Evolutionary conservation across 768 basidiomycete genomes (phyloP).

Genomic region (Naganishia kalamii): DNA sequence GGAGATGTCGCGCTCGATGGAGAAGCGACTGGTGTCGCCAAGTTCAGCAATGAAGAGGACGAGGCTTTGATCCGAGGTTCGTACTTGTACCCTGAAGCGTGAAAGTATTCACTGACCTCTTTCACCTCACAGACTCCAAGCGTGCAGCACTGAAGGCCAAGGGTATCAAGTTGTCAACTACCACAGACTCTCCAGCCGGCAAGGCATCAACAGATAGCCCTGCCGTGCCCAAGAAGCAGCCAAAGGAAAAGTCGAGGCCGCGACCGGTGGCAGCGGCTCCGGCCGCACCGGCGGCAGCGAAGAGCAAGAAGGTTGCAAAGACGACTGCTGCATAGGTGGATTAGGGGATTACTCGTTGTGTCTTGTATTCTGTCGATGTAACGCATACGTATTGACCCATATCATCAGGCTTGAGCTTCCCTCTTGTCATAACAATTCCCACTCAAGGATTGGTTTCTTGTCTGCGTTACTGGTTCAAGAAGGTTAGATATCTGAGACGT

Average conservation of each 20-base stretch:
- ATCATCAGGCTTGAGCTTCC: too few relatives aligned
- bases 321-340: not conserved
- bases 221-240: constrained; percentile 5
- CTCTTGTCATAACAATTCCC: too few relatives aligned
- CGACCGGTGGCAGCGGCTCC: not conserved
- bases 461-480: too few relatives aligned
- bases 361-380: not conserved
- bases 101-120: constrained; percentile 64
- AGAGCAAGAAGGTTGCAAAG: constrained; percentile 5
- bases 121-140: constrained; percentile 51
- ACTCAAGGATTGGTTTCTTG: too few relatives aligned
- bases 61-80: constrained; percentile 69
- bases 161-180: constrained; percentile 45
- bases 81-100: constrained; percentile 31
- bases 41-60: constrained; percentile 73
- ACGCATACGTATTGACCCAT: too few relatives aligned
- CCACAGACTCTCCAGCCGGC: constrained; percentile 9
- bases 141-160: constrained; percentile 49
- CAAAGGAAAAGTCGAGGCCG: constrained; percentile 17
- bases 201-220: constrained; percentile 1
- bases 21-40: constrained; percentile 31
- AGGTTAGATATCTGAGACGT: too few relatives aligned
- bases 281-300: not conserved
- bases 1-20: constrained; percentile 44
- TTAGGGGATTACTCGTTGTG: not conserved